phyloP scores from a whole-genome alignment of 2,329 filamentous ascomycete species.

The Rhytidhysteron rufulum region DNA sequence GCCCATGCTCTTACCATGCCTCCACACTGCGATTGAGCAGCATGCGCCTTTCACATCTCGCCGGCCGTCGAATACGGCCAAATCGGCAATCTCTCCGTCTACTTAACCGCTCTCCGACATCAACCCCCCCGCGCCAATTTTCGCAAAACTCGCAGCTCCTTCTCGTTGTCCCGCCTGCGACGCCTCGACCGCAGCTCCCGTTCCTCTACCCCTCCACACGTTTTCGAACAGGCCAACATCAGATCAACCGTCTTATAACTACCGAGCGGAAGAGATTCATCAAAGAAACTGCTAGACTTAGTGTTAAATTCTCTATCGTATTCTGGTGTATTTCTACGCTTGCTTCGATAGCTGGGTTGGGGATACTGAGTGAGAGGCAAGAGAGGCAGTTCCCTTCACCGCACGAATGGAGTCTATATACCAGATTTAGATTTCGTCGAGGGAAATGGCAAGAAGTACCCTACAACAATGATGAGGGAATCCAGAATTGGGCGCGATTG shows the following conservation, averaged over 20 bases:
- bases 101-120: too few species aligned
- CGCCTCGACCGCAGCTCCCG: constrained; percentile 58
- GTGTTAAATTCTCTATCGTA: constrained; percentile 63
- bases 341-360: constrained; percentile 59
- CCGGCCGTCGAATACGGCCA: too few species aligned
- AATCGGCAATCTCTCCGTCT: too few species aligned
- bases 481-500: constrained; percentile 68
- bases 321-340: constrained; percentile 63
- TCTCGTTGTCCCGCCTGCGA: constrained; percentile 43
- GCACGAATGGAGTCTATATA: constrained; percentile 72
- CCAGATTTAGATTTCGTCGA: constrained; percentile 63
- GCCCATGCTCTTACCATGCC: too few species aligned
- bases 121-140: constrained; percentile 54
- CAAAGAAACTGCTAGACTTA: constrained; percentile 66
- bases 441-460: constrained; percentile 46
- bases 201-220: constrained; percentile 57
- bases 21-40: too few species aligned
- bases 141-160: constrained; percentile 55
- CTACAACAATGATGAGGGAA: constrained; percentile 54
- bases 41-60: too few species aligned
- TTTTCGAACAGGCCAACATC: constrained; percentile 38
- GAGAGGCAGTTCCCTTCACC: constrained; percentile 79
- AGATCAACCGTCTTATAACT: constrained; percentile 69
- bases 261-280: constrained; percentile 71
- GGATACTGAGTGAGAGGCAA: constrained; percentile 67